Evolutionary conservation across 805 yeast species (phyloP), one percentile per base, ranked within the genome.

Genomic region (Monosporozyma aquatica): DNA sequence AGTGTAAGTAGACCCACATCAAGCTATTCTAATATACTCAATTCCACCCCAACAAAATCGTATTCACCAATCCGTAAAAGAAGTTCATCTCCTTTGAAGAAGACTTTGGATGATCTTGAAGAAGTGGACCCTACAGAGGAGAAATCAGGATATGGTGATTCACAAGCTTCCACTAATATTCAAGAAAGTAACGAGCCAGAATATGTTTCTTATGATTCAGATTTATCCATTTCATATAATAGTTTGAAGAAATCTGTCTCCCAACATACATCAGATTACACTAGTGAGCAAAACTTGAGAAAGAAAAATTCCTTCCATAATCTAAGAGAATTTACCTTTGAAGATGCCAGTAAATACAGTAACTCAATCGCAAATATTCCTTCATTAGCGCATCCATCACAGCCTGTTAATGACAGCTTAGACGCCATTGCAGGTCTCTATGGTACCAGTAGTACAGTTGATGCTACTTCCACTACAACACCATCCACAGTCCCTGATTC

Each of bases 281-380:
- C 18, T 25, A 3, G 30, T 35, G 35, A 10, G 9, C 38, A 26
- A 20, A 22, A 68, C 43, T 63, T 72, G 47, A 62, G 56, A 43
- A 79, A 78, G 58, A 79, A 78, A 54, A 59, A 59, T 7, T 78
- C 75, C 0, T 62, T 69, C 35, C 60, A 61, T 11, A 71, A 80
- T 50, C 59, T 81, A 38, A 63, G 82, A 48, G 68, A 65, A 47
- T 67, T 67, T 46, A 64, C 66, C 17, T 65, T 64, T 40, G 71
- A 62, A 38, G 45, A 32, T 32, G 11, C 8, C 22, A 6, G 23
- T 20, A 32, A 32, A 10, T 18, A 32, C 11, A 17, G 9, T 21
- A 5, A 6, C 18, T 32, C 35, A 8, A 18, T 23, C 6, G 13
- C 15, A 17, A 32, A 20, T 18, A 32, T 32, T 14, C 35, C 35